A percentile compares a stretch with the other conserved stretches of the same genome.
Evolutionary conservation across 1,139 yeast genomes (phyloP).

Genomic region (Pichia sp.): DNA sequence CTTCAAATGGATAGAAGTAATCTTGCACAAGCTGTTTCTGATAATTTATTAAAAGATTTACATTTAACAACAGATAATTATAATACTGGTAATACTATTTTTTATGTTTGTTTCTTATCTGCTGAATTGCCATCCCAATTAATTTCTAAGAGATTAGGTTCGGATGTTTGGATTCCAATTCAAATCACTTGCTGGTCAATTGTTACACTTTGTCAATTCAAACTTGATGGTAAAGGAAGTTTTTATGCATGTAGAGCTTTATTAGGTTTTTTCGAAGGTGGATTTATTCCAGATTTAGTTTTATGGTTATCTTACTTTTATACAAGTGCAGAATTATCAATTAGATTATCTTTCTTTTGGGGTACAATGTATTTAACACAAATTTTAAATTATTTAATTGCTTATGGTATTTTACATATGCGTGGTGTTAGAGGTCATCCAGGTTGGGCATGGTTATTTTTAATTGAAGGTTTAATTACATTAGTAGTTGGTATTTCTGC

Average conservation of each 20-base stretch:
- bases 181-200: constrained; percentile 47
- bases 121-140: constrained; percentile 54
- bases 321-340: constrained; percentile 44
- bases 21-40: constrained; percentile 46
- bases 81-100: constrained; percentile 44
- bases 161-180: constrained; percentile 49
- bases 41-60: constrained; percentile 41
- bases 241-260: constrained; percentile 42
- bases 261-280: constrained; percentile 49
- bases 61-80: constrained; percentile 41
- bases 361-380: constrained; percentile 39
- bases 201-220: constrained; percentile 44
- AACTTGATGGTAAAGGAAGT: constrained; percentile 32
- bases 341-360: constrained; percentile 48
- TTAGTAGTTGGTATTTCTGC: constrained; percentile 48
- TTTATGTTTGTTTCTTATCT: constrained; percentile 39
- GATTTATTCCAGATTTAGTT: constrained; percentile 50
- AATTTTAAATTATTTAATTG: constrained; percentile 38
- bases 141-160: constrained; percentile 46
- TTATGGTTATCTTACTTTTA: constrained; percentile 53
- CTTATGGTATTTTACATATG: constrained; percentile 42
- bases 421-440: constrained; percentile 34
- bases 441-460: constrained; percentile 65
- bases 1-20: constrained; percentile 49
- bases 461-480: constrained; percentile 58